A percentile compares a stretch with the other conserved stretches of the same genome.
Evolutionary conservation across 371 early-diverging fungal genomes (phyloP).

Genomic region (Saksenaea vasiformis): DNA sequence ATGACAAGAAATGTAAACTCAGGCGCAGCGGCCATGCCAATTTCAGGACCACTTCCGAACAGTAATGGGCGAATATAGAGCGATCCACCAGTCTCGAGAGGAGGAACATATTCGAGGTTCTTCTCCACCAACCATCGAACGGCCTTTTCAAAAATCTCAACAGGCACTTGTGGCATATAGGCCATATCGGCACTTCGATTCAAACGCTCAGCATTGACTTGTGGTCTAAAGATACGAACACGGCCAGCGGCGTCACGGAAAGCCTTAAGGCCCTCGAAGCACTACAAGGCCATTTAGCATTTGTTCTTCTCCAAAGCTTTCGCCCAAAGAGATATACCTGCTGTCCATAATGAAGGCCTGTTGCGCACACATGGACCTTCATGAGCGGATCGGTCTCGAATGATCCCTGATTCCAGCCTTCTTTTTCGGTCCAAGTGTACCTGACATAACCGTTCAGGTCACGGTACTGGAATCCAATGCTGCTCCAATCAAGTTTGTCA

Average conservation of each 20-base stretch:
- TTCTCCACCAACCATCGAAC: constrained; percentile 57
- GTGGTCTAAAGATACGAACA: constrained; percentile 77
- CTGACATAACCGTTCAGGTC: constrained; percentile 66
- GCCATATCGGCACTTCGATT: constrained; percentile 54
- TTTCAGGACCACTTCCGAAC: constrained; percentile 71
- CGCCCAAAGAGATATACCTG: constrained; percentile 42
- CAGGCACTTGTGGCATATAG: constrained; percentile 67
- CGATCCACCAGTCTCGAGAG: constrained; percentile 63
- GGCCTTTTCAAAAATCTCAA: constrained; percentile 70
- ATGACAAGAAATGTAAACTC: constrained; percentile 76
- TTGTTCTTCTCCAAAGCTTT: not conserved
- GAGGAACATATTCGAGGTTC: constrained; percentile 78
- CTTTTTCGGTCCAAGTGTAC: constrained; percentile 62
- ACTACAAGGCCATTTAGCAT: constrained; percentile 24
- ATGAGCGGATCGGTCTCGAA: constrained; percentile 52
- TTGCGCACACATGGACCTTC: constrained; percentile 57
- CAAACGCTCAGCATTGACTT: constrained; percentile 74
- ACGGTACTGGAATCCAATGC: constrained; percentile 71
- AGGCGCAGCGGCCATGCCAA: constrained; percentile 68
- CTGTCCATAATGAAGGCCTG: constrained; percentile 76
- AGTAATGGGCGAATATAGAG: constrained; percentile 74
- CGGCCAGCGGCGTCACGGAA: constrained; percentile 74
- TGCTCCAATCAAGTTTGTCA: constrained; percentile 64
- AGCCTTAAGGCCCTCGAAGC: constrained; percentile 86
- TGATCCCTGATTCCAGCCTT: constrained; percentile 67